Evolutionary conservation across 169 alveolate species (phyloP), one percentile per base, ranked within the genome.

Genomic region (Plasmodium ovale): DNA sequence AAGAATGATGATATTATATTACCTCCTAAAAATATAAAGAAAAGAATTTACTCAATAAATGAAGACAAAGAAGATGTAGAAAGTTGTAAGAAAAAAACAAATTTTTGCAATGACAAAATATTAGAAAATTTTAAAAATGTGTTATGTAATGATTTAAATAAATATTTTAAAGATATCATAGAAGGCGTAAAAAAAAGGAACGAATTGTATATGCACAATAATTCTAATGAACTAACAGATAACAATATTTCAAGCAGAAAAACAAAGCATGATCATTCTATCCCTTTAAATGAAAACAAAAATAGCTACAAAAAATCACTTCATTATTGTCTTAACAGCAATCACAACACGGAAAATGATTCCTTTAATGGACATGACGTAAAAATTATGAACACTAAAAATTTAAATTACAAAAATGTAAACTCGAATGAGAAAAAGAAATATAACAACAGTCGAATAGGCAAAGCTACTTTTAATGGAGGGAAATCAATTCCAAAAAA

Each of bases 41-140:
- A 79, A 19, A 79, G 79, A 79, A 79, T 79, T 33, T 79, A 79
- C 49, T 65, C 89, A 16, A 31, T 53, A 49, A 59, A 70, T 29
- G 51, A 79, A 79, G 53, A 37, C 12, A 49, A 19, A 54, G 37
- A 16, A 16, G 54, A 53, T 29, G 29, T 3, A 72, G 42, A 62
- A 35, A 12, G 37, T 33, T 16, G 27, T 37, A 49, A 33, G 62
- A 74, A 60, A 21, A 74, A 23, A 16, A 69, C 16, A 14, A 56
- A 56, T 25, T 29, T 9, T 31, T 39, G 12, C 27, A 79, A 79
- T 65, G 82, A 65, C 27, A 62, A 37, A 29, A 79, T 79, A 9
- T 51, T 65, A 19, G 84, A 79, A 79, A 79, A 79, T n/a, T 65
- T 79, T 42, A 79, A 79, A 79, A 56, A 79, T 79, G 84, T 79